Percentiles rank a stretch among this genome's conserved stretches.
Conservation (phyloP, 1,139 yeast genomes). For the Debaryomyces nepalensis region DNA sequence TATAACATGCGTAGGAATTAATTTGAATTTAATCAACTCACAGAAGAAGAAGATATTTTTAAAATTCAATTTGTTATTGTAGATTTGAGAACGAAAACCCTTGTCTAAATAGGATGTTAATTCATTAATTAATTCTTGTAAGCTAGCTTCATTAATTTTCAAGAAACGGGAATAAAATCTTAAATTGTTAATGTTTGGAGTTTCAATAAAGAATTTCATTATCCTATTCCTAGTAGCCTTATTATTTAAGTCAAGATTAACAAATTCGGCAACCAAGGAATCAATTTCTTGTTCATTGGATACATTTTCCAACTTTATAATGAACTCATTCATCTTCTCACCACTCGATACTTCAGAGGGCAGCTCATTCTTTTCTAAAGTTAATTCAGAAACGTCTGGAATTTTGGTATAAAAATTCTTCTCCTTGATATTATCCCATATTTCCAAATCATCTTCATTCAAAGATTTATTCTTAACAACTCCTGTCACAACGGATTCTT, state of each 20-base stretch:
- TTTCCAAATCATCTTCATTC: slow-evolving; percentile 38
- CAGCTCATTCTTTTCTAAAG: slow-evolving; percentile 30
- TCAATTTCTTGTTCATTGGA: slow-evolving; percentile 58
- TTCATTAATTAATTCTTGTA: slow-evolving; percentile 60
- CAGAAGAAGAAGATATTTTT: slow-evolving; percentile 65
- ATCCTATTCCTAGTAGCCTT: slow-evolving; percentile 75
- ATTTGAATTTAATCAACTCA: slow-evolving; percentile 76
- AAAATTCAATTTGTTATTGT: slow-evolving; percentile 55
- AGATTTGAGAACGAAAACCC: slow-evolving; percentile 64
- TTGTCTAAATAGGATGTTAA: slow-evolving; percentile 60
- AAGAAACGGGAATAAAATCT: slow-evolving; percentile 68
- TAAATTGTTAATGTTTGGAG: slow-evolving; percentile 49
- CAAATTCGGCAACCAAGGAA: slow-evolving; percentile 58
- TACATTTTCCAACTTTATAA: slow-evolving; percentile 50
- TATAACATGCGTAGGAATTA: slow-evolving; percentile 71
- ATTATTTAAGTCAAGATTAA: slow-evolving; percentile 58
- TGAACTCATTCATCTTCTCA: slow-evolving; percentile 49
- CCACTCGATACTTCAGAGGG: slow-evolving; percentile 33
- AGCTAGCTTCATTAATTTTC: slow-evolving; percentile 55
- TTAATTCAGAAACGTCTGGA: slow-evolving; percentile 31
- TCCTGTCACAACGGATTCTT: slow-evolving; percentile 27
- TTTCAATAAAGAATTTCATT: slow-evolving; percentile 56
- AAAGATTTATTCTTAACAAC: slow-evolving; percentile 27
- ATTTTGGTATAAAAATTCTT: slow-evolving; percentile 59
- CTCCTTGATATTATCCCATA: slow-evolving; percentile 74